Conservation (phyloP, 305 asterid species). For the Fraxinus paxiana region DNA sequence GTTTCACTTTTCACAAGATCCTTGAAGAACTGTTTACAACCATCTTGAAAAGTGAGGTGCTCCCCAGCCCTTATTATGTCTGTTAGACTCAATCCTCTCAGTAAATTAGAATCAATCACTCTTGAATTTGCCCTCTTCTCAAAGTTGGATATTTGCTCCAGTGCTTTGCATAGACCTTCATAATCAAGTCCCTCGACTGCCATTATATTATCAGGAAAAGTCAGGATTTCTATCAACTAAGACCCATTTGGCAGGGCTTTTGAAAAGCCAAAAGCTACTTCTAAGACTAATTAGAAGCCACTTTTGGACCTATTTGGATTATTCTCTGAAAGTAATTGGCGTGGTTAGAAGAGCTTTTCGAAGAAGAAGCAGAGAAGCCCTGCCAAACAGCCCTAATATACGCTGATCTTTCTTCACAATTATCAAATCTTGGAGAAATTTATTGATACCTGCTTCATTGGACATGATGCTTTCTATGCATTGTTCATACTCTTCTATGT, state of each 20-base stretch:
- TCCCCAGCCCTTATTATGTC: slow-evolving; percentile 58
- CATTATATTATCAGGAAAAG: slow-evolving; percentile 11
- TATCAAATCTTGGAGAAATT: slow-evolving; percentile 27
- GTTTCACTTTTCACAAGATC: slow-evolving; percentile 32
- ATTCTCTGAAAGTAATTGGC: background rate
- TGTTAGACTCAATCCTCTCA: slow-evolving; percentile 45
- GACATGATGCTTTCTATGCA: slow-evolving; percentile 49
- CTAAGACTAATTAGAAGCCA: background rate
- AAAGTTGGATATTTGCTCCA: slow-evolving; percentile 47
- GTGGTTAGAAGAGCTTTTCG: background rate
- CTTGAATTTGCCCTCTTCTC: slow-evolving; percentile 55
- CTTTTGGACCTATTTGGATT: background rate
- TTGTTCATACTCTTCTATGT: slow-evolving; percentile 51
- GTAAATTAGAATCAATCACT: slow-evolving; percentile 45
- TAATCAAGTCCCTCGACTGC: slow-evolving; percentile 46
- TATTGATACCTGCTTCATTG: slow-evolving; percentile 30
- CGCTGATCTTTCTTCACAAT: background rate
- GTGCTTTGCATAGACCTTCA: slow-evolving; percentile 51
- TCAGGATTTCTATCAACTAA: background rate
- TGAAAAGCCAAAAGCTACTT: background rate
- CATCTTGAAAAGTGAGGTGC: slow-evolving; percentile 51
- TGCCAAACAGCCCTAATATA: background rate
- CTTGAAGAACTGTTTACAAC: slow-evolving; percentile 45
- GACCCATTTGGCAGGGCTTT: background rate
- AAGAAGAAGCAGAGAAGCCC: background rate